These are phyloP conservation scores for Dillenia turbinata DNA, from an alignment of 164 flowering plant genomes.

Conservation along the genomic window DNA sequence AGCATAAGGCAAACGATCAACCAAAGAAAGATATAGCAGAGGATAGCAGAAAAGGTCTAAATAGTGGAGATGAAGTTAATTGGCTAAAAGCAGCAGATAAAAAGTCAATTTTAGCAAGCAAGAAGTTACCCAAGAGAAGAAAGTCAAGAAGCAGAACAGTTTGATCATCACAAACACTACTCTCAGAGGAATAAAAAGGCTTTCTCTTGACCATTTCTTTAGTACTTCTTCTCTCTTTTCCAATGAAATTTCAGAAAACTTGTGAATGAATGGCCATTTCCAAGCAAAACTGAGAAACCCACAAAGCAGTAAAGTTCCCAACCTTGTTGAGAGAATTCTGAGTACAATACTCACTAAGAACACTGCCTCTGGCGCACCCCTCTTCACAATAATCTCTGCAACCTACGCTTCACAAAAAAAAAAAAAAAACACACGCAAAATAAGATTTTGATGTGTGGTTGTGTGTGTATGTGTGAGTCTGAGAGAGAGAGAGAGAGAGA, in stretches of 20 bases:
- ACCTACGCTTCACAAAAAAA: constrained; percentile 27
- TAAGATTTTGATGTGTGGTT: background rate
- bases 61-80: too few species aligned
- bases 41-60: background rate
- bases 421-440: background rate
- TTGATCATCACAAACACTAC: constrained; percentile 42
- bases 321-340: constrained; percentile 46
- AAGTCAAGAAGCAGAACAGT: constrained; percentile 32
- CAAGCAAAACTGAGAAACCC: constrained; percentile 37
- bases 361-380: constrained; percentile 32
- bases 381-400: constrained; percentile 46
- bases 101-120: background rate
- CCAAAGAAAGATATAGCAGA: background rate
- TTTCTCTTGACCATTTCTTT: constrained; percentile 49
- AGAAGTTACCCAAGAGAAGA: constrained; percentile 46
- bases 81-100: too few species aligned
- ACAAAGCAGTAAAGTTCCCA: constrained; percentile 68
- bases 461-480: background rate
- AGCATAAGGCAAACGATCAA: background rate
- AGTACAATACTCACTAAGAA: constrained; percentile 31
- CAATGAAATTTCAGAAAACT: constrained; percentile 51
- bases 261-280: constrained; percentile 59
- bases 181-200: constrained; percentile 31
- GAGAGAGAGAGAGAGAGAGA: background rate
- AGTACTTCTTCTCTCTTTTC: constrained; percentile 53